Evolutionary conservation across 805 yeast species (phyloP).

Genomic region (Kodamaea nitidulidarum): DNA sequence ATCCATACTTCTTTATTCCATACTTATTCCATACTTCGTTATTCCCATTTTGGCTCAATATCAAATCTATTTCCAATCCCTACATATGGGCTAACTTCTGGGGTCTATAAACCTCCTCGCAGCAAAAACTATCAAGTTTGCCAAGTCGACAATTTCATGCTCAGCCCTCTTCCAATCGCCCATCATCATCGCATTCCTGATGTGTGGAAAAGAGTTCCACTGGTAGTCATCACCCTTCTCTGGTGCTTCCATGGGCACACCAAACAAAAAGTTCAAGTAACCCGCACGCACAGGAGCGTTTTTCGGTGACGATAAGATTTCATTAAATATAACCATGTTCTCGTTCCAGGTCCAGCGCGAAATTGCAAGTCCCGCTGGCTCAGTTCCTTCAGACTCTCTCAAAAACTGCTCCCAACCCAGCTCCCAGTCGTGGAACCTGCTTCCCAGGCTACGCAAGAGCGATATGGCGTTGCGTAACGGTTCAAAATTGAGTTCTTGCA

Average conservation of each 20-base stretch:
- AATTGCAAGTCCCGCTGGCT: constrained; percentile 68
- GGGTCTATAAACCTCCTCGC: constrained; percentile 12
- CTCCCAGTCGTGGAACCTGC: constrained; percentile 49
- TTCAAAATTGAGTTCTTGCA: constrained; percentile 21
- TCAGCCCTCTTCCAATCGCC: constrained; percentile 54
- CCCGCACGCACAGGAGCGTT: constrained; percentile 51
- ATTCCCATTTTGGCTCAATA: too few relatives aligned
- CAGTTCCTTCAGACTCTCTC: constrained; percentile 46
- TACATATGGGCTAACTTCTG: too few relatives aligned
- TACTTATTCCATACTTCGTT: too few relatives aligned
- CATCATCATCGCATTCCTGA: constrained; percentile 60
- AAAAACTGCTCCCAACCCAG: constrained; percentile 57
- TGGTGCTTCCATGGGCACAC: constrained; percentile 62
- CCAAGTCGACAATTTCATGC: constrained; percentile 43
- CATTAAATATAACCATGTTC: constrained; percentile 54
- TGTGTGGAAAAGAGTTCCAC: constrained; percentile 70
- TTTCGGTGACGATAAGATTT: constrained; percentile 39
- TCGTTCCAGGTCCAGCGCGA: constrained; percentile 80
- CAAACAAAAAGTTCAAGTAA: constrained; percentile 64
- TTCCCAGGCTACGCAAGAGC: constrained; percentile 33
- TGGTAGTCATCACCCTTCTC: constrained; percentile 29
- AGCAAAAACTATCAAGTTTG: constrained; percentile 21
- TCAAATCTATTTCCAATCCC: too few relatives aligned
- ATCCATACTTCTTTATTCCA: too few relatives aligned
- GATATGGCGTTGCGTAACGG: constrained; percentile 23